These are phyloP conservation scores for Hirschfeldia incana DNA, from an alignment of 345 rosid species.

Conservation along the genomic window DNA sequence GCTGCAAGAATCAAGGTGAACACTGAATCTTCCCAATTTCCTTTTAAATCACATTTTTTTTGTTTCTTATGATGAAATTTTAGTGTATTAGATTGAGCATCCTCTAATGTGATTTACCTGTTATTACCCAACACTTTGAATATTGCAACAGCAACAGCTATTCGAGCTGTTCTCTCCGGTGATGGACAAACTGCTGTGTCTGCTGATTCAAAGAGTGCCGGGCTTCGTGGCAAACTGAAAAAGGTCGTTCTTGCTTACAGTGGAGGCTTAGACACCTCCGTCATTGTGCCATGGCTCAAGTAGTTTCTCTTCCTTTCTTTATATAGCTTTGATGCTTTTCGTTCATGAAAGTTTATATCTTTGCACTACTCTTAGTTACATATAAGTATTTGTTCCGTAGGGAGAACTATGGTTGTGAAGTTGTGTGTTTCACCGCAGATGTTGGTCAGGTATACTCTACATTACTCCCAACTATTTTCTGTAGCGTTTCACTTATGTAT, in stretches of 20 bases:
- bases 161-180: conserved; percentile 59
- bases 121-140: background rate
- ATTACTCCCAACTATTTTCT: background rate
- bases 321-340: too few species aligned
- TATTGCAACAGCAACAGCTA: conserved; percentile 45
- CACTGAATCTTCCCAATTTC: background rate
- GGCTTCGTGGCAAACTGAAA: conserved; percentile 76
- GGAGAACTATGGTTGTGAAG: conserved; percentile 97
- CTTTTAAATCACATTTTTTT: background rate
- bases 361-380: background rate
- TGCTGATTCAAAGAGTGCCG: conserved; percentile 44
- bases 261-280: conserved; percentile 96
- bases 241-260: conserved; percentile 96
- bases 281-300: conserved; percentile 97
- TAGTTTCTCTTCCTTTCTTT: conserved; percentile 31
- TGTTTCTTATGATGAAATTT: background rate
- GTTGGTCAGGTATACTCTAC: conserved; percentile 82
- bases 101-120: background rate
- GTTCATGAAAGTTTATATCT: too few species aligned
- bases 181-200: conserved; percentile 35
- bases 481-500: too few species aligned
- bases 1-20: conserved; percentile 35
- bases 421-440: conserved; percentile 98
- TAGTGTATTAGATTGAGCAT: background rate
- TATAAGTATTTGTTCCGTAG: conserved; percentile 37